These are phyloP conservation scores for Sinapis alba DNA, from an alignment of 441 rosid genomes.

Conservation along the genomic window DNA sequence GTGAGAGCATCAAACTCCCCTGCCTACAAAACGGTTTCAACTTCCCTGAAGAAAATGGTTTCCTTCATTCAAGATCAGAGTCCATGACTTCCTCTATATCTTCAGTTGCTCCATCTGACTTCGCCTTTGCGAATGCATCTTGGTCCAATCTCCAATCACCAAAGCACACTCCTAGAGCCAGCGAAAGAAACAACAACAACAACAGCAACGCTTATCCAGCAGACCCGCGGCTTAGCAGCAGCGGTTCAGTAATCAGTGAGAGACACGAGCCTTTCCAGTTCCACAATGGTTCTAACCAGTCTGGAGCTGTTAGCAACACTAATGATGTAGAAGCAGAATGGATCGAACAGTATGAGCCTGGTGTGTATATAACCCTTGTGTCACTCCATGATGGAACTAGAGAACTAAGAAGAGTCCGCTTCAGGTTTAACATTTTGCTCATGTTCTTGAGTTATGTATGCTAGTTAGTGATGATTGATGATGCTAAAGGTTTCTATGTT, in stretches of 20 bases:
- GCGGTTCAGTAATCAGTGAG: conserved; percentile 51
- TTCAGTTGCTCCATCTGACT: conserved; percentile 52
- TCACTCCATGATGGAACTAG: conserved; percentile 90
- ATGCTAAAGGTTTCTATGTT: background rate
- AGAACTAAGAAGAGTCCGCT: conserved; percentile 95
- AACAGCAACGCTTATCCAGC: conserved; percentile 38
- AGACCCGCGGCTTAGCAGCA: conserved; percentile 46
- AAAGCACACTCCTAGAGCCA: conserved; percentile 47
- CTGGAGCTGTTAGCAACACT: conserved; percentile 35
- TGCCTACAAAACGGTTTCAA: conserved; percentile 57
- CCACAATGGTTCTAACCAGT: conserved; percentile 52
- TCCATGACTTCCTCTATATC: conserved; percentile 56
- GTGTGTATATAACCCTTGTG: conserved; percentile 92
- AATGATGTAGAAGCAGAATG: conserved; percentile 87
- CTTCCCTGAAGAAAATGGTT: conserved; percentile 39
- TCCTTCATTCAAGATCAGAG: conserved; percentile 66
- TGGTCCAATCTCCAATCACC: conserved; percentile 47
- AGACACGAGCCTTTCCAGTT: conserved; percentile 56
- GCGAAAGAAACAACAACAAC: conserved; percentile 47
- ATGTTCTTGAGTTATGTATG: background rate
- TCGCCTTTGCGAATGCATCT: conserved; percentile 50
- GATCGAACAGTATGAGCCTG: conserved; percentile 96
- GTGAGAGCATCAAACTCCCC: conserved; percentile 56
- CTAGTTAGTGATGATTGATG: conserved; percentile 1
- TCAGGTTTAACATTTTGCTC: conserved; percentile 66